Conservation (phyloP, 192 early-diverging fungal genomes). For the Backusella parvicylindrica region DNA sequence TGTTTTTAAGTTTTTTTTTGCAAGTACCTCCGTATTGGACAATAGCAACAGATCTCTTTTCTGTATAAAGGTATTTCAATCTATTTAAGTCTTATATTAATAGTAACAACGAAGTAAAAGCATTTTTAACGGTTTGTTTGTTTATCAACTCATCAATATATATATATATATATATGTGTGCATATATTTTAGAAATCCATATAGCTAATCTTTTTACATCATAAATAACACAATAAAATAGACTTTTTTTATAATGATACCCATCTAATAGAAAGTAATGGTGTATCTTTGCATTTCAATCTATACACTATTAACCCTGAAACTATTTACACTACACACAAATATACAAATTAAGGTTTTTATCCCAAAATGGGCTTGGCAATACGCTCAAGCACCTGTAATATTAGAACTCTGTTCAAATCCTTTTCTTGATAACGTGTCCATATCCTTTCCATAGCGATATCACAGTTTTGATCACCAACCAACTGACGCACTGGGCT, state of each 20-base stretch:
- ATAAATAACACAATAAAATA: background rate
- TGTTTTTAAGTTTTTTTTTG: too few species aligned
- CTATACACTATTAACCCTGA: background rate
- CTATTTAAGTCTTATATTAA: too few species aligned
- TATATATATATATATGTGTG: too few species aligned
- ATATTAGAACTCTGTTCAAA: conserved; percentile 28
- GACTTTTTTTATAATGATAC: background rate
- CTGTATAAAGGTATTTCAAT: too few species aligned
- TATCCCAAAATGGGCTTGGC: conserved; percentile 24
- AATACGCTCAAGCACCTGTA: conserved; percentile 30
- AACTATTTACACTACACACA: background rate
- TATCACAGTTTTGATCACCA: conserved; percentile 33
- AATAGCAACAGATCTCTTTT: too few species aligned
- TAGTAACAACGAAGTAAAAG: too few species aligned
- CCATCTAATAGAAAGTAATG: background rate
- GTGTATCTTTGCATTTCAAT: background rate
- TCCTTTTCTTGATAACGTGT: conserved; percentile 18
- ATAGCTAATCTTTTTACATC: too few species aligned
- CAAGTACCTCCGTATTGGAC: too few species aligned
- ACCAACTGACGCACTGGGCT: conserved; percentile 26
- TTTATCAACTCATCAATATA: too few species aligned
- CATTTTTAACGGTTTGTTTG: too few species aligned
- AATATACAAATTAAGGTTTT: background rate
- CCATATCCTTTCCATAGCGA: conserved; percentile 32
- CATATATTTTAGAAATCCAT: too few species aligned